Evolutionary conservation across 257 asterid genomes (phyloP).

Genomic region (Solanum stenotomum): DNA sequence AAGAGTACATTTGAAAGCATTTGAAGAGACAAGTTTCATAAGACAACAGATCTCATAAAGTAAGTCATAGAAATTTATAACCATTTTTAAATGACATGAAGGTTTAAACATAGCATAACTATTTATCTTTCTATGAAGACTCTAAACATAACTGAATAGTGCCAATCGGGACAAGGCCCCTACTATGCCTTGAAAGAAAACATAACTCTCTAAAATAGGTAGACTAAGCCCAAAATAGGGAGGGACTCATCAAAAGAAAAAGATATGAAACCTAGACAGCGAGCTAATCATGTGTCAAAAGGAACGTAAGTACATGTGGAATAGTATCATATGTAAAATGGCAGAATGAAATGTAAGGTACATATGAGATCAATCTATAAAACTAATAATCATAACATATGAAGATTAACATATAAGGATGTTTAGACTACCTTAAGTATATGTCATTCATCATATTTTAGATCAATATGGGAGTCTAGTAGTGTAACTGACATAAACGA

Average conservation of each 20-base stretch:
- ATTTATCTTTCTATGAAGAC: too few relatives aligned
- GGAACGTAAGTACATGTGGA: not conserved
- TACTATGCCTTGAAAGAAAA: too few relatives aligned
- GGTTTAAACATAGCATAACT: too few relatives aligned
- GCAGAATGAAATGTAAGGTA: not conserved
- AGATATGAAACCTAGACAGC: not conserved
- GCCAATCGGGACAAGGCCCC: not conserved
- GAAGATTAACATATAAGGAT: not conserved
- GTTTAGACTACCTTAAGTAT: not conserved
- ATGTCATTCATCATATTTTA: not conserved
- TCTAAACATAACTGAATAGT: too few relatives aligned
- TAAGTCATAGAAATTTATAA: too few relatives aligned
- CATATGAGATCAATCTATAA: too few relatives aligned
- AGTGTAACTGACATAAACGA: not conserved
- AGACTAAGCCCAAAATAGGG: not conserved
- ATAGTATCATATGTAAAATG: too few relatives aligned
- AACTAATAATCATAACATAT: not conserved
- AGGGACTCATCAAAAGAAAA: not conserved
- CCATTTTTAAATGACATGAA: too few relatives aligned
- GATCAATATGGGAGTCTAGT: not conserved
- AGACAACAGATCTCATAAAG: too few relatives aligned
- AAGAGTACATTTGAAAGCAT: too few relatives aligned
- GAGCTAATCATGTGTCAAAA: not conserved
- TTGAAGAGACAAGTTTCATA: too few relatives aligned
- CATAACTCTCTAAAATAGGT: too few relatives aligned